A percentile compares a stretch with the other conserved stretches of the same genome.
phyloP scores from a whole-genome alignment of 2,329 filamentous ascomycete species.

The Trichophyton simii region DNA sequence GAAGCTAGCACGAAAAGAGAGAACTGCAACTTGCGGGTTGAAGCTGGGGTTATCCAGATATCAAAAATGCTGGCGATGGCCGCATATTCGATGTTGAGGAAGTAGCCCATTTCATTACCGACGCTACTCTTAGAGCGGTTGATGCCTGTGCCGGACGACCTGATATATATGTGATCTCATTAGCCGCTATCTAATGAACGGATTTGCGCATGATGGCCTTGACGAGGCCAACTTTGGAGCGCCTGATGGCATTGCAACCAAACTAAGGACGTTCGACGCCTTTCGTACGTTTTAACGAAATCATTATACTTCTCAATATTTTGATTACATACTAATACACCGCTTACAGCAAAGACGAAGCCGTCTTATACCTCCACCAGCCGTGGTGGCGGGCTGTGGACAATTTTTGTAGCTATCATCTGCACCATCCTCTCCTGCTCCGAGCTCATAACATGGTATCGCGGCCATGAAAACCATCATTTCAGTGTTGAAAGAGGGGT shows the following conservation, averaged over 20 bases:
- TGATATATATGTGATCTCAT: neutral
- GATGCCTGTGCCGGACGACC: neutral
- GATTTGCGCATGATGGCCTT: slow-evolving; percentile 56
- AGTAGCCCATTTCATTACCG: neutral
- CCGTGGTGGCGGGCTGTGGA: slow-evolving; percentile 84
- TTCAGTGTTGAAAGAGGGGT: slow-evolving; percentile 92
- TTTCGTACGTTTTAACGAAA: slow-evolving; percentile 60
- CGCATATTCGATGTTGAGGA: neutral
- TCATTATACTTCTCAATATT: neutral
- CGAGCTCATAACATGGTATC: slow-evolving; percentile 73
- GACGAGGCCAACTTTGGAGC: slow-evolving; percentile 72
- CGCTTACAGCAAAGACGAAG: slow-evolving; percentile 71
- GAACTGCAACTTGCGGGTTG: neutral
- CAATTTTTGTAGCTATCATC: slow-evolving; percentile 63
- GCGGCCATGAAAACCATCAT: slow-evolving; percentile 69
- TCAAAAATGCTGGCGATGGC: neutral
- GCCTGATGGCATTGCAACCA: slow-evolving; percentile 44
- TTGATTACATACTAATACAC: neutral
- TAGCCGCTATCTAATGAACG: slow-evolving; percentile 52
- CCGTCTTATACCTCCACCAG: slow-evolving; percentile 79
- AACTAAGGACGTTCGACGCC: slow-evolving; percentile 79
- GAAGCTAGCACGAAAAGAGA: neutral
- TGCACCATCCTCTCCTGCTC: slow-evolving; percentile 63
- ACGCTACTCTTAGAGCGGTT: neutral
- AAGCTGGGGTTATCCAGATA: neutral